These are phyloP conservation scores for Tetrapisispora namnaoensis DNA, from an alignment of 805 yeast species.

Conservation along the genomic window DNA sequence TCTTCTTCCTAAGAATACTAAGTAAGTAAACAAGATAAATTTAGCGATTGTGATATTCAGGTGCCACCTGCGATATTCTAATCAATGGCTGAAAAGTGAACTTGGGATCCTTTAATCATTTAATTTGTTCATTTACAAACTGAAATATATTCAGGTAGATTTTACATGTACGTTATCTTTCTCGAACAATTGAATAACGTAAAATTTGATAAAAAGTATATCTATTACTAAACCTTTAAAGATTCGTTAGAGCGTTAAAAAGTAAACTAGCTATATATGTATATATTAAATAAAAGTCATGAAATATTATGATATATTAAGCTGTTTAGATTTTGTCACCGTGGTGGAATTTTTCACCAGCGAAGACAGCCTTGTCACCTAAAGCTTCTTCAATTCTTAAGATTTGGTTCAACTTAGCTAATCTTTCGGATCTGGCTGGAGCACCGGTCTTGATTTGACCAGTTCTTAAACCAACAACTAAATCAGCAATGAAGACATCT, in stretches of 20 bases:
- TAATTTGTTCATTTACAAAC: too few relatives aligned
- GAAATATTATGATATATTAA: constrained; percentile 4
- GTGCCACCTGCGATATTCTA: too few relatives aligned
- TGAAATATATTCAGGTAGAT: too few relatives aligned
- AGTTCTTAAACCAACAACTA: constrained; percentile 93
- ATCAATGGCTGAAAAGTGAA: too few relatives aligned
- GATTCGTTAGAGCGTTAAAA: constrained; percentile 6
- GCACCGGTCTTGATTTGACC: constrained; percentile 99
- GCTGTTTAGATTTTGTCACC: constrained; percentile 31
- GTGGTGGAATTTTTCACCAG: constrained; percentile 83
- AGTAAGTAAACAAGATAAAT: too few relatives aligned
- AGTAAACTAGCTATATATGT: constrained; percentile 6
- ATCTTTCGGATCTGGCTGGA: constrained; percentile 99
- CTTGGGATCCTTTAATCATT: too few relatives aligned
- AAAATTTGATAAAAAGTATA: constrained; percentile 6
- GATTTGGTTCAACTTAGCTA: constrained; percentile 97
- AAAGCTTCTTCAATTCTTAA: constrained; percentile 97
- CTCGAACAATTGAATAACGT: too few relatives aligned
- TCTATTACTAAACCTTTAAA: constrained; percentile 14
- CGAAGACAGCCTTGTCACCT: constrained; percentile 94
- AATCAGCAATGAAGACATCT: constrained; percentile 96
- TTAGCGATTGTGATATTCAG: too few relatives aligned
- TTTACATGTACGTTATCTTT: too few relatives aligned
- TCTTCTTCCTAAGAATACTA: too few relatives aligned
- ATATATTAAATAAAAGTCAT: constrained; percentile 3